Evolutionary conservation across 768 basidiomycete species (phyloP).

Genomic region (Russula earlei): DNA sequence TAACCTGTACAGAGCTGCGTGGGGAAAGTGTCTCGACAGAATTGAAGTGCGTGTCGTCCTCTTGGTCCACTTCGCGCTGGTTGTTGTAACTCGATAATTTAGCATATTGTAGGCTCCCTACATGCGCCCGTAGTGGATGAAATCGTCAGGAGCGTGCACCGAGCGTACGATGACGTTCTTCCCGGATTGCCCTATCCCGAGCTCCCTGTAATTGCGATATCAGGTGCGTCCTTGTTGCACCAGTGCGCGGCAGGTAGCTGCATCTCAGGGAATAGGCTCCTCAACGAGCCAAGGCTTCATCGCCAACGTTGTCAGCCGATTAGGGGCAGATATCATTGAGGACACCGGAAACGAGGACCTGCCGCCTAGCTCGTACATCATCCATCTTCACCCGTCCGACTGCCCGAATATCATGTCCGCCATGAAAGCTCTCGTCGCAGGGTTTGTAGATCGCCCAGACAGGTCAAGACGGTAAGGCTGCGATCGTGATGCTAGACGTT

Average conservation of each 20-base stretch:
- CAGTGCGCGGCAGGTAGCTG: background rate
- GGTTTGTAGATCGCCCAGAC: constrained; percentile 15
- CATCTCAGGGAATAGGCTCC: background rate
- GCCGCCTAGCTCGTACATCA: constrained; percentile 6
- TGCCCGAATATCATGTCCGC: constrained; percentile 16
- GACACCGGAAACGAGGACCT: constrained; percentile 1
- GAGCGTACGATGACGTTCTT: constrained; percentile 18
- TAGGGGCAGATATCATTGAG: constrained; percentile 1
- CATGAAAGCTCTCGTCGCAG: constrained; percentile 19
- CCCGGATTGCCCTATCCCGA: constrained; percentile 20
- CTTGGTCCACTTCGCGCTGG: background rate
- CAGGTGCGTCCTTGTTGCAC: constrained; percentile 2
- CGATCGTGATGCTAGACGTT: background rate
- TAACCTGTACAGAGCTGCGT: constrained; percentile 14
- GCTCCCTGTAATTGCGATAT: constrained; percentile 17
- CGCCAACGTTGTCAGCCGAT: constrained; percentile 1
- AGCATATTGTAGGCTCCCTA: constrained; percentile 14
- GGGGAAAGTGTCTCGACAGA: constrained; percentile 16
- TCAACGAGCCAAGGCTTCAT: constrained; percentile 15
- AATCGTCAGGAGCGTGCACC: constrained; percentile 14
- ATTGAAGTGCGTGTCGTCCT: constrained; percentile 10
- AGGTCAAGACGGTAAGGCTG: constrained; percentile 17
- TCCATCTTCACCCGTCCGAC: constrained; percentile 16
- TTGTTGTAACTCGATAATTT: background rate
- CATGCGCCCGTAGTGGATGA: constrained; percentile 13